phyloP scores from a whole-genome alignment of 2,329 filamentous ascomycete species.

The Fusarium circinatum region DNA sequence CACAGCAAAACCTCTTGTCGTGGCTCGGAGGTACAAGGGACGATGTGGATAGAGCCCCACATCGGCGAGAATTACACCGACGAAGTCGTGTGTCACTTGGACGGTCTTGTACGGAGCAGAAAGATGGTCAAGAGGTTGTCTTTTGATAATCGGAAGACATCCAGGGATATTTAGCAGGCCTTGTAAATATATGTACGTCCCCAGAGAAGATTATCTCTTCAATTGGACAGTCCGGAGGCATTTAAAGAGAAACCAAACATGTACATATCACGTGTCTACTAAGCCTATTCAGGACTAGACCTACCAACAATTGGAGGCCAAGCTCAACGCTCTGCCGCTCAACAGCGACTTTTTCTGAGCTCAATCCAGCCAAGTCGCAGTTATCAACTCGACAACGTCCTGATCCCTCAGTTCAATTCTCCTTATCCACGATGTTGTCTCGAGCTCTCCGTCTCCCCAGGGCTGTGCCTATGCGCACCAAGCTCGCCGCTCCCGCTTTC shows the following conservation, averaged over 20 bases:
- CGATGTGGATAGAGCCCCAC: conserved; percentile 29
- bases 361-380: conserved; percentile 48
- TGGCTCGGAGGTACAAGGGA: conserved; percentile 44
- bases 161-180: rapidly evolving
- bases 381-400: conserved; percentile 46
- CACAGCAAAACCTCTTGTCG: conserved; percentile 30
- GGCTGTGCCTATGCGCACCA: conserved; percentile 66
- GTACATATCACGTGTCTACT: conserved; percentile 39
- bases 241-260: neutral
- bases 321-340: conserved; percentile 53
- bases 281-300: conserved; percentile 46
- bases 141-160: neutral
- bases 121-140: neutral
- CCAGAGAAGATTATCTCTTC: neutral
- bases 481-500: conserved; percentile 56
- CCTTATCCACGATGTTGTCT: conserved; percentile 71
- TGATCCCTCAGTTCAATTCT: conserved; percentile 42
- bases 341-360: conserved; percentile 58
- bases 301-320: conserved; percentile 51
- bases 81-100: conserved; percentile 15
- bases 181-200: rapidly evolving
- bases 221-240: neutral
- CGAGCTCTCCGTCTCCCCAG: conserved; percentile 72
- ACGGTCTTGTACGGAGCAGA: neutral
- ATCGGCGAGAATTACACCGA: conserved; percentile 34